Conservation (phyloP, 805 yeast species). For the Teunomyces cretensis region DNA sequence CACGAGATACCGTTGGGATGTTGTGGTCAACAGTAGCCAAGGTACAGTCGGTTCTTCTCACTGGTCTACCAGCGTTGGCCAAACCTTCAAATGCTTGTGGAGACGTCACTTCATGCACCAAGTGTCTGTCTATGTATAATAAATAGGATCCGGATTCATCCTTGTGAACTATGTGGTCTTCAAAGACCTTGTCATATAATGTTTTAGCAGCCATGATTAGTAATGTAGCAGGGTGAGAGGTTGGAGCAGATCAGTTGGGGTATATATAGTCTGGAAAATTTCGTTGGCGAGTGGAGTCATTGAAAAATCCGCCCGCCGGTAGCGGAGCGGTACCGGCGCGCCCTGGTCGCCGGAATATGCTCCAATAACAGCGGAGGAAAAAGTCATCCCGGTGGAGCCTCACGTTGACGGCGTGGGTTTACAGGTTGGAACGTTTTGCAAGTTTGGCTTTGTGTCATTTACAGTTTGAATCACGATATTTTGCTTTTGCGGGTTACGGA, state of each 20-base stretch:
- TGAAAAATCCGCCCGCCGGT: constrained; percentile 1
- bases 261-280: not conserved
- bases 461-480: not conserved
- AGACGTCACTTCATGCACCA: constrained; percentile 97
- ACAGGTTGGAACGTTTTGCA: no score
- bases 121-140: constrained; percentile 92
- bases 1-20: constrained; percentile 92
- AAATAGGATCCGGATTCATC: constrained; percentile 86
- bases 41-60: constrained; percentile 91
- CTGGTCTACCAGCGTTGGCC: constrained; percentile 79
- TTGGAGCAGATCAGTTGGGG: not conserved
- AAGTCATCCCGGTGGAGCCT: not conserved
- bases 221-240: not conserved
- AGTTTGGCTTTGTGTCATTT: not conserved
- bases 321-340: constrained; percentile 6
- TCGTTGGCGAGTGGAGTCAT: not conserved
- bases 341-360: not conserved
- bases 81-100: constrained; percentile 99
- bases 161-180: constrained; percentile 88
- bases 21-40: constrained; percentile 96
- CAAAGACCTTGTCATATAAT: constrained; percentile 93
- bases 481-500: not conserved
- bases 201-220: constrained; percentile 40
- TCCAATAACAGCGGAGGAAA: not conserved
- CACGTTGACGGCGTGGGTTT: not conserved